A percentile compares a stretch with the other conserved stretches of the same genome.
Conservation (phyloP, 2,329 filamentous ascomycete genomes). For the Paracoccidioides lutzii region DNA sequence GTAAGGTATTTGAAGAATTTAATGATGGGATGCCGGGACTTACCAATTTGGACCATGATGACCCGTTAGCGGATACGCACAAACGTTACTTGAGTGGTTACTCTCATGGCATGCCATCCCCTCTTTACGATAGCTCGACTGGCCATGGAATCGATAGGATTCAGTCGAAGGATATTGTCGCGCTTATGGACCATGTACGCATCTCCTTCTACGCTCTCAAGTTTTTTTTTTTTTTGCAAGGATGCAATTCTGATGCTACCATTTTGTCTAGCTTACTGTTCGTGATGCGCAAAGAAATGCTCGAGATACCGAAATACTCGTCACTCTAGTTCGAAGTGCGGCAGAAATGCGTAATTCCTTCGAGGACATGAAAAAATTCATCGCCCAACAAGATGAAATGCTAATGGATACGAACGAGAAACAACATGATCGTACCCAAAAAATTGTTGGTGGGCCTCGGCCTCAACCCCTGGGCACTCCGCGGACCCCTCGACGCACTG, state of each 20-base stretch:
- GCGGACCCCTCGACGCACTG: slow-evolving; percentile 42
- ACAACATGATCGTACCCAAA: slow-evolving; percentile 76
- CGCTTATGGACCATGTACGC: slow-evolving; percentile 86
- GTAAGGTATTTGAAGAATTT: slow-evolving; percentile 40
- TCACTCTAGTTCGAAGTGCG: slow-evolving; percentile 83
- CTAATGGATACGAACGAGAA: slow-evolving; percentile 79
- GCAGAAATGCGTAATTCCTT: slow-evolving; percentile 96
- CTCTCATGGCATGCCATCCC: slow-evolving; percentile 81
- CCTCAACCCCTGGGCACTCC: slow-evolving; percentile 59
- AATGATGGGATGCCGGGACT: slow-evolving; percentile 40
- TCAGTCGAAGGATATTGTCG: slow-evolving; percentile 90
- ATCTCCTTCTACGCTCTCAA: not conserved
- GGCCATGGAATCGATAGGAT: slow-evolving; percentile 82
- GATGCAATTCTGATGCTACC: slow-evolving; percentile 17
- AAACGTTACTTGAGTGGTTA: slow-evolving; percentile 68
- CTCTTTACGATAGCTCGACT: slow-evolving; percentile 79
- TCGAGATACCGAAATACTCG: slow-evolving; percentile 88
- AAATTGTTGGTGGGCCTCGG: slow-evolving; percentile 70
- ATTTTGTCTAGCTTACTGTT: slow-evolving; percentile 58
- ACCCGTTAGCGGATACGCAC: slow-evolving; percentile 51
- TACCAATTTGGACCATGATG: slow-evolving; percentile 40
- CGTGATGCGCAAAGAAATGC: slow-evolving; percentile 93
- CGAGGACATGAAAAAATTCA: slow-evolving; percentile 84
- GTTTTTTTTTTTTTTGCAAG: slow-evolving; percentile 15
- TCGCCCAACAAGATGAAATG: slow-evolving; percentile 78